Evolutionary conservation across 306 rosid genomes (phyloP), one percentile per base, ranked within the genome.

Genomic region (Glycine tomentella): DNA sequence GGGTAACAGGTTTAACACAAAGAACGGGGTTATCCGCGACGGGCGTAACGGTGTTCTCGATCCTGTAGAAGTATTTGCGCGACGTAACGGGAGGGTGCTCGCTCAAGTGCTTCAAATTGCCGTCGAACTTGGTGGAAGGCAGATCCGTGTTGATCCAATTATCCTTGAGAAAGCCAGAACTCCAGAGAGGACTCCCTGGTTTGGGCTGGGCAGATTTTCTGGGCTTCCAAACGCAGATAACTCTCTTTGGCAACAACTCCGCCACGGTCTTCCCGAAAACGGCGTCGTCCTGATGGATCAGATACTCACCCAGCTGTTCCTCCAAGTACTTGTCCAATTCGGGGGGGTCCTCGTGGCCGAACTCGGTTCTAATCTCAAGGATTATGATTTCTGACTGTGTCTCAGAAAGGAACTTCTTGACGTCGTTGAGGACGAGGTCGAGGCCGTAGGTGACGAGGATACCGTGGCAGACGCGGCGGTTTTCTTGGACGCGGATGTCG

Each of bases 21-120:
- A 93, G 8, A 15, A 93, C 74, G 0, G 95, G 97, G 40, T 93
- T 95, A 84, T 95, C 94, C 0, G 97, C 79, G 58, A 89, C 89
- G 0, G 99, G 97, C 0, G 97, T 95, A n/a, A 85, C 95, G 8
- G 97, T 95, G 71, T 95, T 95, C 92, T 95, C 97, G 85, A 95
- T 91, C 85, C 97, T 90, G 52, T 95, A 93, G 65, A 95, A 95
- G 82, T 74, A 95, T 13, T 89, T 91, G 79, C 99, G 86, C 0
- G 90, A 76, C 6, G 86, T 12, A 50, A 85, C 93, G 7, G 93
- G 83, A 0, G 91, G 81, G 12, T 93, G 97, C 72, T 90, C 87
- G 34, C 90, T 78, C 94, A 93, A 76, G 89, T 89, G 72, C 86
- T 95, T 88, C 86, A 91, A 44, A 67, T 95, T 95, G 20, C 91